These are phyloP conservation scores for Stramenopiles sp. DNA, from an alignment of 352 stramenopile species.

Conservation along the genomic window DNA sequence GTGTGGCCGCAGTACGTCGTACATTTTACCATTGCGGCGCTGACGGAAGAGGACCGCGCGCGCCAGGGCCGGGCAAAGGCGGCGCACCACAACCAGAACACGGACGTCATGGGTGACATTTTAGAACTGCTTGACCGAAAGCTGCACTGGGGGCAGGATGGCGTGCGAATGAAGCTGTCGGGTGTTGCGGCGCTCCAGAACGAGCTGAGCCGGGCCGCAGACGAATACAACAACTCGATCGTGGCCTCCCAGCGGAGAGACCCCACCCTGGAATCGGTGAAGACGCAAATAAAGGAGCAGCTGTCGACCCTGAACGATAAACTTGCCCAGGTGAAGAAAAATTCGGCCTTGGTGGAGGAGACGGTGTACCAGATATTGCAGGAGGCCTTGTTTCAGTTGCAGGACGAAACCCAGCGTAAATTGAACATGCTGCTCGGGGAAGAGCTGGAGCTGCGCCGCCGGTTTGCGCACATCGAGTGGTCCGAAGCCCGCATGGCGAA, in stretches of 20 bases:
- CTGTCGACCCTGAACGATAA: conserved; percentile 17
- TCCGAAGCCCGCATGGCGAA: conserved; percentile 16
- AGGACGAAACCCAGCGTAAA: conserved; percentile 19
- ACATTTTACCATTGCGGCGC: conserved; percentile 20
- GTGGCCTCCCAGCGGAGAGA: too few relatives aligned
- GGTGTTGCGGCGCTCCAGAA: too few relatives aligned
- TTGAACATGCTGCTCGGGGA: conserved; percentile 19
- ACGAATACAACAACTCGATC: too few relatives aligned
- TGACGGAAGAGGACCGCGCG: too few relatives aligned
- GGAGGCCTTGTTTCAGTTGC: conserved; percentile 18
- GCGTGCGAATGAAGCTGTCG: too few relatives aligned
- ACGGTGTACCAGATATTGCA: conserved; percentile 19
- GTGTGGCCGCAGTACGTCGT: conserved; percentile 22
- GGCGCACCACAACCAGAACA: too few relatives aligned
- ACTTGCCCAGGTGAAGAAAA: conserved; percentile 19
- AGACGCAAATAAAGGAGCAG: conserved; percentile 18
- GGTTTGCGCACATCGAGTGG: conserved; percentile 22
- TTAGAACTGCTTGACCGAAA: too few relatives aligned
- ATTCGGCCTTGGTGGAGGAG: conserved; percentile 18
- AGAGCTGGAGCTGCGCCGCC: conserved; percentile 21
- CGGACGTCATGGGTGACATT: too few relatives aligned
- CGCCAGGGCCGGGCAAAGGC: too few relatives aligned
- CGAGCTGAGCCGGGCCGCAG: too few relatives aligned
- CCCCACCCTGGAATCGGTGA: conserved; percentile 17
- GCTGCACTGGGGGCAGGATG: too few relatives aligned